A percentile compares a stretch with the other conserved stretches of the same genome.
Conservation (phyloP, 768 basidiomycete genomes). For the Lactifluus subvellereus region DNA sequence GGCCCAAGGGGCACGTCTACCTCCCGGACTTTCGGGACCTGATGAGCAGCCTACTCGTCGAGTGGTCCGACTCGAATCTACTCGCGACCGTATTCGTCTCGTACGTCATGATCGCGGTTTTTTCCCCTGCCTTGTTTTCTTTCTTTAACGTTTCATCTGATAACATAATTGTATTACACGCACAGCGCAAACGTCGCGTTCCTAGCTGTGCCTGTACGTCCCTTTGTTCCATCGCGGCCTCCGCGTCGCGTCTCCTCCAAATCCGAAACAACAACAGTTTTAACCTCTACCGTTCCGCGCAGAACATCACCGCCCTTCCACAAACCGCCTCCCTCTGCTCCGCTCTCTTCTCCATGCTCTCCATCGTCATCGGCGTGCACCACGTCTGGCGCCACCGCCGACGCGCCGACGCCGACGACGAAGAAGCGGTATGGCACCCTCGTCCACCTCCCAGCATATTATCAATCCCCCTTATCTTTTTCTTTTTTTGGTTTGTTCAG, state of each 20-base stretch:
- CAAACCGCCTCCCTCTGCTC: slow-evolving; percentile 22
- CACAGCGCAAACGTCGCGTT: slow-evolving; percentile 11
- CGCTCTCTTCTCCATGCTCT: slow-evolving; percentile 22
- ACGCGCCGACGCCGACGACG: slow-evolving; percentile 19
- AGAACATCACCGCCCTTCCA: slow-evolving; percentile 1
- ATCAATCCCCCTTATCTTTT: not conserved
- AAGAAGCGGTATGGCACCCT: slow-evolving; percentile 14
- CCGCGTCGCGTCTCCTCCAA: no score
- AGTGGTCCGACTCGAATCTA: slow-evolving; percentile 13
- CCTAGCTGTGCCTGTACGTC: slow-evolving; percentile 1
- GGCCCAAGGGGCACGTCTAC: slow-evolving; percentile 10
- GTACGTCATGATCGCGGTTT: not conserved
- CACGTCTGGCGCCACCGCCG: slow-evolving; percentile 27
- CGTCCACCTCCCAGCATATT: not conserved
- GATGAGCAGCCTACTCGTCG: slow-evolving; percentile 9
- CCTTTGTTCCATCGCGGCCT: not conserved
- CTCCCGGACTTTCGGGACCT: slow-evolving; percentile 2
- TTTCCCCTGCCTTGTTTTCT: no score
- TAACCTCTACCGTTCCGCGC: not conserved
- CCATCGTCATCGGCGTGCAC: slow-evolving; percentile 25
- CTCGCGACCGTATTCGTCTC: slow-evolving; percentile 18
- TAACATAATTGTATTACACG: no score
- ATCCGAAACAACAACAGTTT: no score
- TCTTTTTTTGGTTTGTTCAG: not conserved
- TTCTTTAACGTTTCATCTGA: no score